Evolutionary conservation across 495 filamentous ascomycete species (phyloP).

Genomic region (Letharia lupina): DNA sequence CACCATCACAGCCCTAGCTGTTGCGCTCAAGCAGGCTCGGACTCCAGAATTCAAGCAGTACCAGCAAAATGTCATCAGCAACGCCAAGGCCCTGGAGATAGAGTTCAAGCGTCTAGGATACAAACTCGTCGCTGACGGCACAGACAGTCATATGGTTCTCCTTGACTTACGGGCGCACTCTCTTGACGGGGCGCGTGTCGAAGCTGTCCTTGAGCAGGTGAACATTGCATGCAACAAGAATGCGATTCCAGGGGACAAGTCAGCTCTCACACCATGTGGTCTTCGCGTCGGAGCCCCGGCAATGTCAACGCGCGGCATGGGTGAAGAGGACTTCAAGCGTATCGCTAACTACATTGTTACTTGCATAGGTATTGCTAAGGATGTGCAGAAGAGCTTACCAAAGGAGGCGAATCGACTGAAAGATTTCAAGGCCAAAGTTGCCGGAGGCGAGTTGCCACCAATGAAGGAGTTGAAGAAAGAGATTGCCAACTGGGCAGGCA

Average conservation of each 20-base stretch:
- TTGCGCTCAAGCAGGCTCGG: slow-evolving; percentile 90
- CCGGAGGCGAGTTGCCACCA: slow-evolving; percentile 64
- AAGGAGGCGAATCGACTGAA: slow-evolving; percentile 98
- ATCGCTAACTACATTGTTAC: slow-evolving; percentile 85
- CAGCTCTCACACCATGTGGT: slow-evolving; percentile 87
- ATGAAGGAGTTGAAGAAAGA: slow-evolving; percentile 80
- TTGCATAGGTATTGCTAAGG: slow-evolving; percentile 71
- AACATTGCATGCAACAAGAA: slow-evolving; percentile 99
- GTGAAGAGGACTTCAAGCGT: slow-evolving; percentile 84
- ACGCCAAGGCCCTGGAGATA: slow-evolving; percentile 81
- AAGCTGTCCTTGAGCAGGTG: slow-evolving; percentile 93
- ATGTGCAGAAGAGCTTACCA: slow-evolving; percentile 72
- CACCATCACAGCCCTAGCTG: slow-evolving; percentile 96
- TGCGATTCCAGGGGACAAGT: slow-evolving; percentile 95
- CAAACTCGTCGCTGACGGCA: slow-evolving; percentile 92
- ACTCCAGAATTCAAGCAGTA: slow-evolving; percentile 93
- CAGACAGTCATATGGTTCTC: slow-evolving; percentile 98
- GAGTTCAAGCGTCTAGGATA: slow-evolving; percentile 75
- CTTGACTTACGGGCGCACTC: slow-evolving; percentile 71
- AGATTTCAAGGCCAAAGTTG: slow-evolving; percentile 94
- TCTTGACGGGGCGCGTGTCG: slow-evolving; percentile 90
- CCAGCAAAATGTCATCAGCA: slow-evolving; percentile 84
- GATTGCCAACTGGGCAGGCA: slow-evolving; percentile 77
- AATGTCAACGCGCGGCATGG: slow-evolving; percentile 92
- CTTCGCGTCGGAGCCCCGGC: slow-evolving; percentile 94